Evolutionary conservation across 2,329 filamentous ascomycete genomes (phyloP).

Genomic region (Ilyonectria mors-panacis): DNA sequence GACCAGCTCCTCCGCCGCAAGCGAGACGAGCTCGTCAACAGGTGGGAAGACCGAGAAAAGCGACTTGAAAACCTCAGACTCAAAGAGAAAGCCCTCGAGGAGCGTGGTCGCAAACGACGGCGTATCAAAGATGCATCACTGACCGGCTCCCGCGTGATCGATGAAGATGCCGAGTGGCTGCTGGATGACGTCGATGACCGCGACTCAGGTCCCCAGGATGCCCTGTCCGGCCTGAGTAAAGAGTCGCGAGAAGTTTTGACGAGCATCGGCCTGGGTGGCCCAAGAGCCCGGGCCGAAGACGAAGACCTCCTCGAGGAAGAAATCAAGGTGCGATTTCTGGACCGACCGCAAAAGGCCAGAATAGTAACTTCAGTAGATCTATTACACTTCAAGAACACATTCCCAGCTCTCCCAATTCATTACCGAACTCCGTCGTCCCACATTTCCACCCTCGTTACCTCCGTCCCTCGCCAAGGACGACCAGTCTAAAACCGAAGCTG

Average conservation of each 20-base stretch:
- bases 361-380: slow-evolving; percentile 71
- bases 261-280: slow-evolving; percentile 68
- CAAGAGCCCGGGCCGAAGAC: slow-evolving; percentile 55
- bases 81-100: slow-evolving; percentile 72
- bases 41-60: slow-evolving; percentile 81
- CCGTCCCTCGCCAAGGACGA: slow-evolving; percentile 51
- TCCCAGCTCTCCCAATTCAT: slow-evolving; percentile 93
- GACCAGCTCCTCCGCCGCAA: slow-evolving; percentile 81
- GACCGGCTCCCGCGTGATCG: slow-evolving; percentile 48
- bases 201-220: slow-evolving; percentile 52
- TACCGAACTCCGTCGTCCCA: slow-evolving; percentile 83
- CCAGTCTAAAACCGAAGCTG: slow-evolving; percentile 53
- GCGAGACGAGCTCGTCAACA: slow-evolving; percentile 74
- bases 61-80: slow-evolving; percentile 76
- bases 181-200: slow-evolving; percentile 78
- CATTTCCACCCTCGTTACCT: slow-evolving; percentile 80
- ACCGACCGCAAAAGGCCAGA: slow-evolving; percentile 17
- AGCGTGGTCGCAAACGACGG: slow-evolving; percentile 63
- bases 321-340: slow-evolving; percentile 70
- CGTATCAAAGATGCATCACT: slow-evolving; percentile 55
- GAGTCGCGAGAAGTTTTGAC: slow-evolving; percentile 83
- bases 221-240: slow-evolving; percentile 74
- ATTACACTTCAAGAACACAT: slow-evolving; percentile 93
- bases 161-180: slow-evolving; percentile 79
- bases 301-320: slow-evolving; percentile 71